These are phyloP conservation scores for Gloeophyllum trabeum DNA, from an alignment of 768 basidiomycete species.

Conservation along the genomic window DNA sequence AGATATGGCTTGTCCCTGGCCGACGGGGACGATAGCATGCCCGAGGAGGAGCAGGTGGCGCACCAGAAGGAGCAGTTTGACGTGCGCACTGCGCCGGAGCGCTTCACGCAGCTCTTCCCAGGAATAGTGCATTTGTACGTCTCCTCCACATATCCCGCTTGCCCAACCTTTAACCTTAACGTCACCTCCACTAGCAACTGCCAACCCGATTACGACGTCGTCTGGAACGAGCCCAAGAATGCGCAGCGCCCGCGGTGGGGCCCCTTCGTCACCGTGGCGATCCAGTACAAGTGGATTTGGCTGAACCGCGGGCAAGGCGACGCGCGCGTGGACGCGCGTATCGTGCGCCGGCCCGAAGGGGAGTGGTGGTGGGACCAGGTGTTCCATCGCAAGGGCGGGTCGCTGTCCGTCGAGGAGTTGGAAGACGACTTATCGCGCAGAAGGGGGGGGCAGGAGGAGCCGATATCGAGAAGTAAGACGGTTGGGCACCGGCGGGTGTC, in stretches of 20 bases:
- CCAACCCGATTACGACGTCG: background rate
- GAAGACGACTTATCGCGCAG: too few species aligned
- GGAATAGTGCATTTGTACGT: conserved; percentile 5
- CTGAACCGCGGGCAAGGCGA: conserved; percentile 2
- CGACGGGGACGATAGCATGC: conserved; percentile 4
- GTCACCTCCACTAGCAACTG: conserved; percentile 1
- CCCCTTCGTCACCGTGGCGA: conserved; percentile 4
- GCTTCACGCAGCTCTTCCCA: conserved; percentile 3
- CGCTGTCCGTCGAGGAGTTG: too few species aligned
- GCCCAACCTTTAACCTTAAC: background rate
- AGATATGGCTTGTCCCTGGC: conserved; percentile 4
- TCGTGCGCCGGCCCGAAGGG: background rate
- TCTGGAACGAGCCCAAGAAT: conserved; percentile 5
- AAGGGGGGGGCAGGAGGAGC: too few species aligned
- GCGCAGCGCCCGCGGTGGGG: conserved; percentile 2
- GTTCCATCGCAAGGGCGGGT: background rate
- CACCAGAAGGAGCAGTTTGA: background rate
- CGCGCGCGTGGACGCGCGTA: background rate
- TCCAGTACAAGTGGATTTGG: conserved; percentile 4
- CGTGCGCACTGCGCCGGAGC: background rate
- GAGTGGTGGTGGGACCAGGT: background rate
- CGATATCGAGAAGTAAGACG: too few species aligned
- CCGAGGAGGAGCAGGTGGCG: conserved; percentile 1
- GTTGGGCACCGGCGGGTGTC: too few species aligned
- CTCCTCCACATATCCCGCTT: background rate